Base-by-base conservation (phyloP, 495 filamentous ascomycete genomes). In the Neurospora pannonica region DNA sequence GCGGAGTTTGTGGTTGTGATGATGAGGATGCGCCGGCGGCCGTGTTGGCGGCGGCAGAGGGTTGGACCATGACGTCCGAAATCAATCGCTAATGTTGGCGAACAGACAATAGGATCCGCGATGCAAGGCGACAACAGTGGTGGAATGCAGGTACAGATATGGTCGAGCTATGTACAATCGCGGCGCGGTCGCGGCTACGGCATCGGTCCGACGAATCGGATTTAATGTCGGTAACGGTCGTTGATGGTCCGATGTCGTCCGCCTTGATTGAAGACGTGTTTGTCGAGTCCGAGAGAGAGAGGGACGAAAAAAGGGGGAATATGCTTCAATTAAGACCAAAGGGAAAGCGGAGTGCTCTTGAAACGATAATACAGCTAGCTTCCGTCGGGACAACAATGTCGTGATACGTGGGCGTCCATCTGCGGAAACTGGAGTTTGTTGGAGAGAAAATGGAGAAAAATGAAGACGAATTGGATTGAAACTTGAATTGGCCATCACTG, bases 1-100 rank as follows among this genome's bases (percentile, higher is more conserved):
- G 79, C 39, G 13, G 80, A 17, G 9, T 81, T 71, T 19, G 82
- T 77, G 69, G 75, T 76, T 15, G 80, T 79, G 37, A 78, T 75
- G 34, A 74, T 77, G 37, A 78, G 75, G 48, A 28, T 60, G 48
- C 48, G 21, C 48, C 48, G 24, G 21, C 48, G 24, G 48, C 24
- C 24, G 28, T 34, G 15, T 62, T 62, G 54, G 54, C 54, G 21
- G 48, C 48, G 48, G 21, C 1, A 24, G 4, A 1, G 21, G 48
- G 48, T 60, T 67, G 54, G 54, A 67, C 54, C 54, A 67, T 67
- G 54, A 67, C 54, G 54, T 60, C 21, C 48, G 5, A 7, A 3
- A 0, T 67, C 54, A 17, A 67, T 34, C 5, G 24, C 15, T 4
- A 31, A 6, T 15, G 48, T 28, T 28, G 48, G 10, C 11, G 0